Evolutionary conservation across 805 yeast species (phyloP).

Genomic region (Spathaspora girioi): DNA sequence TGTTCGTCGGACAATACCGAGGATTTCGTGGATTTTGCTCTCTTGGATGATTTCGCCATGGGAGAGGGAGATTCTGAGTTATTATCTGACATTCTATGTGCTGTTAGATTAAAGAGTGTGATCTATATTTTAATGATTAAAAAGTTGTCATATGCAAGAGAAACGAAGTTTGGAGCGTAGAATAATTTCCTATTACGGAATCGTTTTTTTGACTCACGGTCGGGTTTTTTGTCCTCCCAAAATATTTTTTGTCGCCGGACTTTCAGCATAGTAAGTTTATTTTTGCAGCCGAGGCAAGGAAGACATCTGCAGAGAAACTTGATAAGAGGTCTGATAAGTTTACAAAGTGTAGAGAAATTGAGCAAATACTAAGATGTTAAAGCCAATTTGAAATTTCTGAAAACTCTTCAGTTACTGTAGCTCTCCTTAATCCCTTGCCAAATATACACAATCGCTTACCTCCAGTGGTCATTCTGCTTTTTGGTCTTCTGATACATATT

Average conservation of each 20-base stretch:
- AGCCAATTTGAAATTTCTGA: too few species aligned
- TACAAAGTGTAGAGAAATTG: too few species aligned
- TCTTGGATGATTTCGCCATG: conserved; percentile 8
- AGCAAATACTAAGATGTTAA: too few species aligned
- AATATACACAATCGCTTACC: too few species aligned
- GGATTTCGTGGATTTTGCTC: conserved; percentile 20
- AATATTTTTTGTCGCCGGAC: background rate
- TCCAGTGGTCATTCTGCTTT: too few species aligned
- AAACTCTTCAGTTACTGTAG: too few species aligned
- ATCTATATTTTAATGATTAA: background rate
- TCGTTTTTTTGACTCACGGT: background rate
- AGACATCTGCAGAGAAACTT: too few species aligned
- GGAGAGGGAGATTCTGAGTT: background rate
- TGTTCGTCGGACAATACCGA: conserved; percentile 33
- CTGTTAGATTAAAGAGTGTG: background rate
- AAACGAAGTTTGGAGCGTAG: background rate
- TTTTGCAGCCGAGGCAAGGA: background rate
- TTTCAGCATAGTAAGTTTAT: too few species aligned
- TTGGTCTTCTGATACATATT: too few species aligned
- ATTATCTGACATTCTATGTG: background rate
- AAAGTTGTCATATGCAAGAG: background rate
- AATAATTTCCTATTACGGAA: background rate
- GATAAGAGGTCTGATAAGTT: background rate
- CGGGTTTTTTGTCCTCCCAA: background rate
- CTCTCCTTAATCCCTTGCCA: too few species aligned